Evolutionary conservation across 495 filamentous ascomycete genomes (phyloP), one percentile per base, ranked within the genome.

Genomic region (Staphylotrichum tortipilum): DNA sequence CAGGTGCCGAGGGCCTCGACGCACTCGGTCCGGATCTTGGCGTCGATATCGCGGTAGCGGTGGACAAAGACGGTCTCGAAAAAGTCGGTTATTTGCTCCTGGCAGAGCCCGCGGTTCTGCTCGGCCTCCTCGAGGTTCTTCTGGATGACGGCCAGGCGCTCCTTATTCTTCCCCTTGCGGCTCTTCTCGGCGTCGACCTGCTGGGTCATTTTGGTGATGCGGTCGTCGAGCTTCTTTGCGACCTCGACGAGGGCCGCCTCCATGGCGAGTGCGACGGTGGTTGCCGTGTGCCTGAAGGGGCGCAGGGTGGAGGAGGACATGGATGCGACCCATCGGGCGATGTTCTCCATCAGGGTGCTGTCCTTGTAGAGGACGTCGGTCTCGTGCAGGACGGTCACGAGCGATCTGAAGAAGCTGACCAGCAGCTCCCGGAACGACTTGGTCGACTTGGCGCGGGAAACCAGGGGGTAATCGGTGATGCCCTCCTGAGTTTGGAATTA

Each of bases 61-160:
- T 97, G 89, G 24, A 95, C 82, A 56, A 92, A 98, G 23, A 96
- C 81, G 12, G 86, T 84, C 48, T 95, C 85, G 54, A 96, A 89
- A 45, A 86, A 82, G 57, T 91, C 85, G 50, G 82, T 82, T 38
- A 95, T 78, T 44, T 80, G 75, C 2, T 71, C 73, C 54, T 89
- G 79, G 40, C 88, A 71, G 3, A 72, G 68, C 26, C 84, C 75
- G 15, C 82, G 74, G 52, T 79, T 83, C 46, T 78, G 60, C 45
- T 84, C 79, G 15, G 78, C 78, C 29, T 89, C 78, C 18, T 83
- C 73, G 18, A 89, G 72, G 42, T 70, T 78, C 29, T 75, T 72
- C 45, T 89, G 76, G 8, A 94, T 80, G 4, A 80, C 78, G 35
- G 77, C 73, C 30, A 87, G 73, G 22, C 61, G 66, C 50, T 69